phyloP scores from a whole-genome alignment of 352 stramenopile genomes.

The Phytophthora crassamura region DNA sequence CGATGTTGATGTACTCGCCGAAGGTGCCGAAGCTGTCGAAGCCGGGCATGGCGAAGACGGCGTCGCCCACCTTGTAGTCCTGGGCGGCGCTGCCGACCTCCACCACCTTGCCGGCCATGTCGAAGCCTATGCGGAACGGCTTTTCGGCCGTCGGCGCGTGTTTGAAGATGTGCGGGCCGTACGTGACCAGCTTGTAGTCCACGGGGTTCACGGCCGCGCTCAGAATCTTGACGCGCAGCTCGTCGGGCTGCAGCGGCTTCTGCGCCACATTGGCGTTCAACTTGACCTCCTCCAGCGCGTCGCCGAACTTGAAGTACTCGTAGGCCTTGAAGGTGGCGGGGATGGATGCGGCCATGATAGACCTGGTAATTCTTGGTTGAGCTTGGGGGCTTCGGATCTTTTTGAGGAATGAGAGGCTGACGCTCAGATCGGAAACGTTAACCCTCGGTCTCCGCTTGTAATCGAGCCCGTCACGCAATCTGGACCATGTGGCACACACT shows the following conservation, averaged over 20 bases:
- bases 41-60: slow-evolving; percentile 31
- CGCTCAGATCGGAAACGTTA: background rate
- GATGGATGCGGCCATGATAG: slow-evolving; percentile 7
- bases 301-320: slow-evolving; percentile 38
- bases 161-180: slow-evolving; percentile 18
- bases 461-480: background rate
- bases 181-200: slow-evolving; percentile 30
- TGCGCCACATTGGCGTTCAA: slow-evolving; percentile 20
- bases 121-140: slow-evolving; percentile 27
- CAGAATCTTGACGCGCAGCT: slow-evolving; percentile 45
- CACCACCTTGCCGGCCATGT: slow-evolving; percentile 36
- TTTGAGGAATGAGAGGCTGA: slow-evolving; percentile 29
- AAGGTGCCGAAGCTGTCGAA: slow-evolving; percentile 20
- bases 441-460: too few relatives aligned
- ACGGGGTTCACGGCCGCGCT: slow-evolving; percentile 40
- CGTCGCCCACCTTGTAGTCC: slow-evolving; percentile 35
- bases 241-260: slow-evolving; percentile 22
- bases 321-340: slow-evolving; percentile 34
- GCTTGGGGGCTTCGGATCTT: slow-evolving; percentile 17
- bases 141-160: slow-evolving; percentile 1
- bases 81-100: slow-evolving; percentile 40
- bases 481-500: background rate
- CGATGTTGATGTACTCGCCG: slow-evolving; percentile 48
- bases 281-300: slow-evolving; percentile 37
- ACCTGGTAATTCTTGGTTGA: background rate